Evolutionary conservation across 2,329 filamentous ascomycete species (phyloP).

Genomic region (Colletotrichum tabaci): DNA sequence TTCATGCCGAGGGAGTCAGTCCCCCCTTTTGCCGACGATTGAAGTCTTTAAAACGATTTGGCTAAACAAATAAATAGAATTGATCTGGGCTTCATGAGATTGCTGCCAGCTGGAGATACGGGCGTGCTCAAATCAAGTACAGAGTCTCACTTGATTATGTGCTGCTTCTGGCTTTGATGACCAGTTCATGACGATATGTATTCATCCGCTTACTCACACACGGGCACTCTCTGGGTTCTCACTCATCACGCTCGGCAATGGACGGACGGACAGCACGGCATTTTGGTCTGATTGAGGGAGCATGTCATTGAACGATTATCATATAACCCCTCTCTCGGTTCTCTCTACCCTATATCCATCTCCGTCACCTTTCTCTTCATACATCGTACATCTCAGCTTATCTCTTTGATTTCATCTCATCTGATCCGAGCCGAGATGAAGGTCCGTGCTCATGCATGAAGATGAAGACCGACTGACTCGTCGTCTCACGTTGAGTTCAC

Average conservation of each 20-base stretch:
- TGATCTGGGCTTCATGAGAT: too few relatives aligned
- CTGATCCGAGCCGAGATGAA: slow-evolving; percentile 11
- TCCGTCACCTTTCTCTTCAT: background rate
- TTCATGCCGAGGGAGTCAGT: background rate
- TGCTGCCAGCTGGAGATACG: too few relatives aligned
- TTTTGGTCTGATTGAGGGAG: background rate
- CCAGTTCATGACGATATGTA: background rate
- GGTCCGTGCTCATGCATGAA: slow-evolving; percentile 38
- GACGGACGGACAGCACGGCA: too few relatives aligned
- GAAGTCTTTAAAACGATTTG: background rate
- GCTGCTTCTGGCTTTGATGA: background rate
- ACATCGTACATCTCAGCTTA: background rate
- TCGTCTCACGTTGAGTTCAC: slow-evolving; percentile 22
- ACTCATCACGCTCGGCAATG: background rate
- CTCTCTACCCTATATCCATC: background rate
- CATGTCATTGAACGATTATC: background rate
- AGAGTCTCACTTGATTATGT: too few relatives aligned
- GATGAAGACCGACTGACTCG: background rate
- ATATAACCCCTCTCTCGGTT: too few relatives aligned
- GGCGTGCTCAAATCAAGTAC: too few relatives aligned
- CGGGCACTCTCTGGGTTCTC: background rate
- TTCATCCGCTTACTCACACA: background rate
- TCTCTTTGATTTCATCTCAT: background rate
- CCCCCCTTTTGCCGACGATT: background rate
- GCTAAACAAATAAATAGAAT: background rate